A percentile compares a stretch with the other conserved stretches of the same genome.
Evolutionary conservation across 306 rosid species (phyloP).

Genomic region (Lithocarpus polystachyus): DNA sequence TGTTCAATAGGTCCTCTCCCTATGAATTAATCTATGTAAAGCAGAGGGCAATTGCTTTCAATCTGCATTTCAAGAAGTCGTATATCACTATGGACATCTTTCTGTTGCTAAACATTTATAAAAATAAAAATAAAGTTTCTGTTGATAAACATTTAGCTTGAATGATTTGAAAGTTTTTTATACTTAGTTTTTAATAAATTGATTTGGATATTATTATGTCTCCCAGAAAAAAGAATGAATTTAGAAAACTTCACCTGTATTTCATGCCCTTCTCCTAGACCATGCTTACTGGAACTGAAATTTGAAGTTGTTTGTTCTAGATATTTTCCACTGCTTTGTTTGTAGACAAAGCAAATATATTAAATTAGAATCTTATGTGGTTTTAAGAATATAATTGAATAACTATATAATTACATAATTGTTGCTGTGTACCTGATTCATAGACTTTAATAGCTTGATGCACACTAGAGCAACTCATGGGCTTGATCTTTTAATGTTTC

Average conservation of each 20-base stretch:
- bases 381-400: neutral
- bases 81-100: neutral
- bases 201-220: neutral
- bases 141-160: neutral
- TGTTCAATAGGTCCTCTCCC: too few species aligned
- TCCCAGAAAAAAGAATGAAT: neutral
- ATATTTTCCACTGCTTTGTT: neutral
- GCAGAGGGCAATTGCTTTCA: too few species aligned
- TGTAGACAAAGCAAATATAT: neutral
- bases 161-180: neutral
- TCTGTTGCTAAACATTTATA: neutral
- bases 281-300: neutral
- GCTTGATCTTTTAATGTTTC: neutral
- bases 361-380: neutral
- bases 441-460: neutral
- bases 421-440: neutral
- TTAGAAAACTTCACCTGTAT: neutral
- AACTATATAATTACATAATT: neutral
- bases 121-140: neutral
- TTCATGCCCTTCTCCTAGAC: neutral
- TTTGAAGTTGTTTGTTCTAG: neutral
- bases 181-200: neutral
- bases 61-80: neutral
- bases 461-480: neutral
- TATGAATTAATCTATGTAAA: too few species aligned